Evolutionary conservation across 2,329 filamentous ascomycete genomes (phyloP).

Genomic region (Fusarium sacchari): DNA sequence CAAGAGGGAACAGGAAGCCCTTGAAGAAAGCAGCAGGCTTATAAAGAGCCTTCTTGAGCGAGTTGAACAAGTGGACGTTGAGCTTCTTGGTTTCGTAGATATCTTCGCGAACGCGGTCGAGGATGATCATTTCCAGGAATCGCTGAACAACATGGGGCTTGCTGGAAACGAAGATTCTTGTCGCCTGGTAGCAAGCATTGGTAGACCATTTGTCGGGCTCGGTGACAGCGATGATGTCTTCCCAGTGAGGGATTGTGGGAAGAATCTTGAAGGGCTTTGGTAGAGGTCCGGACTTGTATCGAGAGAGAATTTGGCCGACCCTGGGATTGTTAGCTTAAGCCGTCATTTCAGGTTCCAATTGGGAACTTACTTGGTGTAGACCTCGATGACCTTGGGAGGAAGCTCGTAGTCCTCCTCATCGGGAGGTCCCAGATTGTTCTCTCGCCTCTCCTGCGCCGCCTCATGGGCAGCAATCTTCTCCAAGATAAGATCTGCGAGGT

Average conservation of each 20-base stretch:
- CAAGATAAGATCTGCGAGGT: constrained; percentile 91
- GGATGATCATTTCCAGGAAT: constrained; percentile 86
- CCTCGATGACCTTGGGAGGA: constrained; percentile 90
- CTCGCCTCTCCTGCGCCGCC: constrained; percentile 64
- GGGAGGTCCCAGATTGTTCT: constrained; percentile 59
- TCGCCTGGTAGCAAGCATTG: constrained; percentile 86
- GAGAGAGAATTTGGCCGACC: constrained; percentile 86
- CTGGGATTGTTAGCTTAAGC: constrained; percentile 52
- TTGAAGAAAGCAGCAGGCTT: constrained; percentile 98
- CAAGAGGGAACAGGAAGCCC: constrained; percentile 90
- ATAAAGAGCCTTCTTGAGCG: constrained; percentile 91
- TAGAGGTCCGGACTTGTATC: constrained; percentile 95
- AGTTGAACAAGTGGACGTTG: constrained; percentile 93
- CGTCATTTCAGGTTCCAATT: no score
- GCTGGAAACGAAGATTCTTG: constrained; percentile 88
- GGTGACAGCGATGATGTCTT: constrained; percentile 86
- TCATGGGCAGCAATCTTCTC: constrained; percentile 95
- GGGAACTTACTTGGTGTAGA: constrained; percentile 80
- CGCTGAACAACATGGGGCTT: constrained; percentile 83
- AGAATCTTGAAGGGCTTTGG: constrained; percentile 98
- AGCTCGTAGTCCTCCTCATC: constrained; percentile 89
- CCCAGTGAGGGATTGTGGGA: constrained; percentile 90
- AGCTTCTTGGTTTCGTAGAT: constrained; percentile 95
- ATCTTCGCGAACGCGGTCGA: constrained; percentile 91
- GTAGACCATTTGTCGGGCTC: constrained; percentile 78